Conservation (phyloP, 2,329 filamentous ascomycete species). For the Leptographium flavum region DNA sequence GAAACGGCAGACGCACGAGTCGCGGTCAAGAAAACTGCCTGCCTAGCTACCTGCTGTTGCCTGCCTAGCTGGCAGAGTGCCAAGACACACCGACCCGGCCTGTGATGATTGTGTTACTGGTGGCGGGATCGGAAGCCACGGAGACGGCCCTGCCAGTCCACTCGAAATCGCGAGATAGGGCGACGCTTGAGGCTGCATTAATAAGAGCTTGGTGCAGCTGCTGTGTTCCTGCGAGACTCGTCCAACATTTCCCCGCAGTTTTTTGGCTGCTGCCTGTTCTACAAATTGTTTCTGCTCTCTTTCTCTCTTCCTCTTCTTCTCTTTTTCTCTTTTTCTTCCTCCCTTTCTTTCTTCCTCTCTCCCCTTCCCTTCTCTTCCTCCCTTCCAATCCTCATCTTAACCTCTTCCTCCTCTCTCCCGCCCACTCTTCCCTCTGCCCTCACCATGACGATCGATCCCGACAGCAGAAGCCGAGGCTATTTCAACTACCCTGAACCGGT, state of each 20-base stretch:
- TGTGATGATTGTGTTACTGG: background rate
- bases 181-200: background rate
- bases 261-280: background rate
- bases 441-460: slow-evolving; percentile 8
- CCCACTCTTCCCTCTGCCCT: background rate
- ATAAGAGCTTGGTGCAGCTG: too few relatives aligned
- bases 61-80: background rate
- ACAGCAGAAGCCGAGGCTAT: slow-evolving; percentile 12
- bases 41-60: too few relatives aligned
- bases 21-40: too few relatives aligned
- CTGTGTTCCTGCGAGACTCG: too few relatives aligned
- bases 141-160: background rate
- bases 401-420: background rate
- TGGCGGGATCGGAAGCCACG: background rate
- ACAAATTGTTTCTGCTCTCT: background rate
- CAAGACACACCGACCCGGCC: background rate
- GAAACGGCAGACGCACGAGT: too few relatives aligned
- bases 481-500: slow-evolving; percentile 23
- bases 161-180: background rate
- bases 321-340: background rate
- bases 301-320: background rate
- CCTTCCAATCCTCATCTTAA: background rate
- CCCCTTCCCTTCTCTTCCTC: background rate
- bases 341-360: background rate
- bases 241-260: too few relatives aligned